These are phyloP conservation scores for Pelargonium australe DNA, from an alignment of 441 rosid species.

Conservation along the genomic window DNA sequence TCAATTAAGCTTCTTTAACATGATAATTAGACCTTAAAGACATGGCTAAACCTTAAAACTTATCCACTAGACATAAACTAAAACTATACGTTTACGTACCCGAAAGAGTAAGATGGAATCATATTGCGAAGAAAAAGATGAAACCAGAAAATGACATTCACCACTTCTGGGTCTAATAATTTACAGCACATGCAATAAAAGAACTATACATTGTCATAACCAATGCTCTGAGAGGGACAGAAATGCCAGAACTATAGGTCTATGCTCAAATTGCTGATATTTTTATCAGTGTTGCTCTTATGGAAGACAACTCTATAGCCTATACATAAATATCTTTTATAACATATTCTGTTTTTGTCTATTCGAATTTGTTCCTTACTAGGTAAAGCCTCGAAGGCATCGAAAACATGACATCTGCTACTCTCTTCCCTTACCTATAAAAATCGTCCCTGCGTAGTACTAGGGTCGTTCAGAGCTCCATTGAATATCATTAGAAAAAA, in stretches of 20 bases:
- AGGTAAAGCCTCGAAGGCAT: background rate
- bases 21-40: too few relatives aligned
- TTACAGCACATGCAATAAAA: background rate
- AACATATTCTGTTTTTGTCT: too few relatives aligned
- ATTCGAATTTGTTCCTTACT: background rate
- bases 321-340: too few relatives aligned
- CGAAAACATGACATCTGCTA: background rate
- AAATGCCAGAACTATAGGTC: background rate
- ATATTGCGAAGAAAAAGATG: background rate
- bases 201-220: background rate
- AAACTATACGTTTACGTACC: too few relatives aligned
- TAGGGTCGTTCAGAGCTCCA: constrained; percentile 35
- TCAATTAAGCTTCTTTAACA: too few relatives aligned
- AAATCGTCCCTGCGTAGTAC: background rate
- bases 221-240: background rate
- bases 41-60: too few relatives aligned
- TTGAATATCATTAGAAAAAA: constrained; percentile 18
- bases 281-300: background rate
- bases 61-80: too few relatives aligned
- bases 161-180: background rate
- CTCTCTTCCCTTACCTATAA: background rate
- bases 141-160: background rate
- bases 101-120: background rate
- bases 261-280: background rate
- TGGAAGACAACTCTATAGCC: background rate